phyloP scores from a whole-genome alignment of 2,329 filamentous ascomycete genomes.

The Mollisiaceae sp. region DNA sequence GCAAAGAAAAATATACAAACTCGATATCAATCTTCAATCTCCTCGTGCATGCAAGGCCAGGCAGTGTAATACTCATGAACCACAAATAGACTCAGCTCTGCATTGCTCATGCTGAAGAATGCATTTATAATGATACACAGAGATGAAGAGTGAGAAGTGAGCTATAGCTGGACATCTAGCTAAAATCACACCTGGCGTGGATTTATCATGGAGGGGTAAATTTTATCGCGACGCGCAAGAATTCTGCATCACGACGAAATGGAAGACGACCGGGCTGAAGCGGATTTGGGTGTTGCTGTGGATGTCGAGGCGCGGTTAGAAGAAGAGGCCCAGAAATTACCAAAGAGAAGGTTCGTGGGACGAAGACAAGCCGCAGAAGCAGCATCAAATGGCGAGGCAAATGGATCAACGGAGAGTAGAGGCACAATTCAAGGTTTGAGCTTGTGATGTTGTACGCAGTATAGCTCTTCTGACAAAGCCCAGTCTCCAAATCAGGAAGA shows the following conservation, averaged over 20 bases:
- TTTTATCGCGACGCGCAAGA: neutral
- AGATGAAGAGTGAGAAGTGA: neutral
- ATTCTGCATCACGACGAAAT: constrained; percentile 44
- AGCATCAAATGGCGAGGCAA: constrained; percentile 45
- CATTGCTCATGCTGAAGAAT: too few species aligned
- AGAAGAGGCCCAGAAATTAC: constrained; percentile 63
- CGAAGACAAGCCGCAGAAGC: constrained; percentile 73
- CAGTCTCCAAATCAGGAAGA: constrained; percentile 74
- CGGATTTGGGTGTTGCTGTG: constrained; percentile 72
- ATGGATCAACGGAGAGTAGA: constrained; percentile 56
- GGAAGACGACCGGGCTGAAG: constrained; percentile 76
- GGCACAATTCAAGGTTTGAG: constrained; percentile 70
- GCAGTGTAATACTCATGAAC: too few species aligned
- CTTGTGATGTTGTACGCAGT: constrained; percentile 11
- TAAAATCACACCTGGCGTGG: constrained; percentile 6
- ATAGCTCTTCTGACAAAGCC: constrained; percentile 30
- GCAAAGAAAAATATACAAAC: too few species aligned
- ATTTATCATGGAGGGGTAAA: constrained; percentile 24
- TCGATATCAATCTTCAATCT: too few species aligned
- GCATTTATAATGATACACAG: too few species aligned
- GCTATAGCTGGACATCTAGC: neutral
- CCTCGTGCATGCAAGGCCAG: too few species aligned
- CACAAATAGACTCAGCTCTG: too few species aligned
- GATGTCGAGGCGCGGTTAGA: constrained; percentile 65
- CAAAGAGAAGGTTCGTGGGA: constrained; percentile 92